phyloP scores from a whole-genome alignment of 495 filamentous ascomycete species.

The Penicillium arizonense region DNA sequence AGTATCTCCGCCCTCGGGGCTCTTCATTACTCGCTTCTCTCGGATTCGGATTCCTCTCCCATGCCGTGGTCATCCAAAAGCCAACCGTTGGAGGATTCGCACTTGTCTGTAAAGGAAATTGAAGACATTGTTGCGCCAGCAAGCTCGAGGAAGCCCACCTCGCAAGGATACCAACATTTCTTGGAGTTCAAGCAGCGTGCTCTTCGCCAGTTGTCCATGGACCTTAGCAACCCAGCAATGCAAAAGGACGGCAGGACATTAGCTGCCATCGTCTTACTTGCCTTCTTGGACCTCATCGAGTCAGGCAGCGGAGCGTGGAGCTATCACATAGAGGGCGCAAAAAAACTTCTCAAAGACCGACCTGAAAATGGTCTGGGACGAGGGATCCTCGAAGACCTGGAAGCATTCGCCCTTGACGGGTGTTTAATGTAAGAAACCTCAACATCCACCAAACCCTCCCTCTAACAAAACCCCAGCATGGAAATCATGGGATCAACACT shows the following conservation, averaged over 20 bases:
- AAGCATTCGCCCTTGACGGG: constrained; percentile 42
- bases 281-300: constrained; percentile 44
- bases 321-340: constrained; percentile 48
- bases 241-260: constrained; percentile 42
- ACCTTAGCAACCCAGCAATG: constrained; percentile 33
- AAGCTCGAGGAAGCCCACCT: constrained; percentile 25
- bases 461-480: constrained; percentile 22
- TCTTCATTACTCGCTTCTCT: constrained; percentile 39
- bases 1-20: constrained; percentile 42
- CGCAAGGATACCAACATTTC: constrained; percentile 41
- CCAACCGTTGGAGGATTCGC: constrained; percentile 11
- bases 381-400: constrained; percentile 36
- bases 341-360: constrained; percentile 37
- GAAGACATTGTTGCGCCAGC: constrained; percentile 29
- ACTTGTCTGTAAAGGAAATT: constrained; percentile 25
- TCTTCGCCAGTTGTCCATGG: constrained; percentile 37
- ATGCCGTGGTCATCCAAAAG: constrained; percentile 37
- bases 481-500: constrained; percentile 52
- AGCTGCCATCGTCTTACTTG: constrained; percentile 42
- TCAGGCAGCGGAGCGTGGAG: constrained; percentile 48
- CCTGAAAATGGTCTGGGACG: constrained; percentile 21
- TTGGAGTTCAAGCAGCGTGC: constrained; percentile 44
- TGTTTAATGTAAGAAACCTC: constrained; percentile 36
- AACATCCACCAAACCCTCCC: background rate
- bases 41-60: constrained; percentile 32